Evolutionary conservation across 1,284 basidiomycete species (phyloP).

Genomic region (Leccinum brunneo-olivaceum): DNA sequence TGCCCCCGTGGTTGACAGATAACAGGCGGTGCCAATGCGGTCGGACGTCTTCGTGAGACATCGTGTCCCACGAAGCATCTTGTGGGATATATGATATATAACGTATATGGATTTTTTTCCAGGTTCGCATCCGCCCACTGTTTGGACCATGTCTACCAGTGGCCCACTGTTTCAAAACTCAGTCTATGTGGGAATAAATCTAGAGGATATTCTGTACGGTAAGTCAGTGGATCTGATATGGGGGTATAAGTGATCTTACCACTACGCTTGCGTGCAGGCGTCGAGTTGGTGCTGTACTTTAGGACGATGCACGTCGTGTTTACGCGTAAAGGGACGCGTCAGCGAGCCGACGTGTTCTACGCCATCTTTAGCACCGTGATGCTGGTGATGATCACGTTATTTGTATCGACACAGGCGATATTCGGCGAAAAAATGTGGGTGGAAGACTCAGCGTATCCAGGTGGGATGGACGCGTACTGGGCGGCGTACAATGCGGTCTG

Average conservation of each 20-base stretch:
- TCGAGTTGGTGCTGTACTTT: conserved; percentile 22
- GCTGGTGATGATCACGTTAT: conserved; percentile 20
- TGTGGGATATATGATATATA: too few relatives aligned
- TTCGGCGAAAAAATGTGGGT: conserved; percentile 27
- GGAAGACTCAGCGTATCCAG: conserved; percentile 7
- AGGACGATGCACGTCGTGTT: conserved; percentile 20
- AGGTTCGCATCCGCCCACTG: not conserved
- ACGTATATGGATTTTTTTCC: not conserved
- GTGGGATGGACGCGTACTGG: conserved; percentile 18
- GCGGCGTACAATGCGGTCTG: conserved; percentile 11
- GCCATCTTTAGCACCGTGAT: conserved; percentile 22
- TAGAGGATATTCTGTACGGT: conserved; percentile 25
- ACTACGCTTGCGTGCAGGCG: conserved; percentile 8
- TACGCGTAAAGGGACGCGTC: not conserved
- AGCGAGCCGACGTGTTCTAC: conserved; percentile 17
- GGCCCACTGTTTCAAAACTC: conserved; percentile 20
- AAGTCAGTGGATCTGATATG: not conserved
- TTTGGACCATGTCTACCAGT: conserved; percentile 17
- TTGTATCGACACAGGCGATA: conserved; percentile 20
- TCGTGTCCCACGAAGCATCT: too few relatives aligned
- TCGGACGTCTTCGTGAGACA: too few relatives aligned
- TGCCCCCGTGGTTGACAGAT: too few relatives aligned
- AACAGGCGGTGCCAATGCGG: too few relatives aligned
- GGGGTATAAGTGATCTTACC: not conserved
- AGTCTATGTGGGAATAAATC: conserved; percentile 24